A percentile compares a stretch with the other conserved stretches of the same genome.
phyloP scores from a whole-genome alignment of 768 basidiomycete species.

The Pleurotus cornucopiae region DNA sequence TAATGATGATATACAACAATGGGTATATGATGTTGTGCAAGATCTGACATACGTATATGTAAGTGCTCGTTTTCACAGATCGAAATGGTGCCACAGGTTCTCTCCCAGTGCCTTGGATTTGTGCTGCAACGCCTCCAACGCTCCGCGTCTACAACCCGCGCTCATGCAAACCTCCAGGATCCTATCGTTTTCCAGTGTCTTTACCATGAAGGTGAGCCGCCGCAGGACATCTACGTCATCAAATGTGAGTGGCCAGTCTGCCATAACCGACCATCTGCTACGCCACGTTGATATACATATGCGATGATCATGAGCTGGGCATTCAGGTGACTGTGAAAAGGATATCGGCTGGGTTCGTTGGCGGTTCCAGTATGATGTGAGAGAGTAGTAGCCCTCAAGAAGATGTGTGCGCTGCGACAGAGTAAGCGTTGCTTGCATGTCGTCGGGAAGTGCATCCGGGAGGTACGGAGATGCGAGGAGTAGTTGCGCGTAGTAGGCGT shows the following conservation, averaged over 20 bases:
- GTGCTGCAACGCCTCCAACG: constrained; percentile 27
- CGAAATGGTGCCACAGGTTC: constrained; percentile 35
- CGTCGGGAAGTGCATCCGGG: constrained; percentile 11
- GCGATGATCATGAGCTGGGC: constrained; percentile 24
- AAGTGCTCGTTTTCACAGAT: constrained; percentile 18
- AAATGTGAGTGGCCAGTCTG: constrained; percentile 17
- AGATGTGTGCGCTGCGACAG: constrained; percentile 25
- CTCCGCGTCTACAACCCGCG: constrained; percentile 28
- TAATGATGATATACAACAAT: too few relatives aligned
- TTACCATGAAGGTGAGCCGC: constrained; percentile 27
- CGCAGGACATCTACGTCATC: constrained; percentile 30
- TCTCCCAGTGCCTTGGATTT: constrained; percentile 26
- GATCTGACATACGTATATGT: too few relatives aligned
- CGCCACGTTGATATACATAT: constrained; percentile 35
- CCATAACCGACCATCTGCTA: constrained; percentile 27
- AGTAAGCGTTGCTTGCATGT: constrained; percentile 17
- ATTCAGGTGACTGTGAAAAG: constrained; percentile 25
- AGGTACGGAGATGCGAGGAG: constrained; percentile 20
- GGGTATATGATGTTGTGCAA: too few relatives aligned
- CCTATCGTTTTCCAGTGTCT: constrained; percentile 23
- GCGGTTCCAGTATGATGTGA: constrained; percentile 27
- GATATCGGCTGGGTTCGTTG: constrained; percentile 24
- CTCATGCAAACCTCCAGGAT: constrained; percentile 27
- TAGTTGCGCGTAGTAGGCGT: constrained; percentile 32
- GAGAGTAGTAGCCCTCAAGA: constrained; percentile 30